These are phyloP conservation scores for Kalanchoe fedtschenkoi DNA, from an alignment of 164 flowering plant species.

Conservation along the genomic window DNA sequence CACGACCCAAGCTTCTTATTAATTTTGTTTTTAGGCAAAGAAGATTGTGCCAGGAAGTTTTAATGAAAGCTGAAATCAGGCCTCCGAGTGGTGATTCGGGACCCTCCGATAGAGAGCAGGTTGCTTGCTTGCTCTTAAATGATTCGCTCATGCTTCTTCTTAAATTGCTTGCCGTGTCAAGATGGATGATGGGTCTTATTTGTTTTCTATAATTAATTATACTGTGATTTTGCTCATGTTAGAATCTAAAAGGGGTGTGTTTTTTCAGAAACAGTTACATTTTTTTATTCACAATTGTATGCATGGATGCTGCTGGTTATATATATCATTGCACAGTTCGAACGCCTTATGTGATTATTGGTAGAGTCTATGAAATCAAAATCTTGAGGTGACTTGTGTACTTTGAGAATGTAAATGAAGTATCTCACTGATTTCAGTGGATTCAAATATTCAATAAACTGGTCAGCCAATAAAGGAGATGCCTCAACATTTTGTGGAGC, in stretches of 20 bases:
- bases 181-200: neutral
- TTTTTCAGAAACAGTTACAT: neutral
- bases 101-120: constrained; percentile 88
- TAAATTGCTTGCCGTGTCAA: neutral
- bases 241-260: no score
- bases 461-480: neutral
- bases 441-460: no score
- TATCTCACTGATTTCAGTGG: neutral
- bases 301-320: constrained; percentile 42
- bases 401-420: neutral
- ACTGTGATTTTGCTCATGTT: no score
- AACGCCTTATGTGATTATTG: constrained; percentile 76
- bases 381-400: constrained; percentile 49
- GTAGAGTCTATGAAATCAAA: constrained; percentile 69
- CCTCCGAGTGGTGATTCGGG: constrained; percentile 53
- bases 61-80: constrained; percentile 83
- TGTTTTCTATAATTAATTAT: neutral
- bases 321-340: constrained; percentile 78
- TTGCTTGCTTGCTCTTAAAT: constrained; percentile 7
- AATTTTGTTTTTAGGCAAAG: constrained; percentile 42
- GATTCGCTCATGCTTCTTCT: neutral
- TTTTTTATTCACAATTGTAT: neutral
- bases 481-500: neutral
- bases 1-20: neutral
- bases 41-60: constrained; percentile 68